A percentile compares a stretch with the other conserved stretches of the same genome.
phyloP scores from a whole-genome alignment of 2,329 filamentous ascomycete species.

The Pestalotiopsis sp. region DNA sequence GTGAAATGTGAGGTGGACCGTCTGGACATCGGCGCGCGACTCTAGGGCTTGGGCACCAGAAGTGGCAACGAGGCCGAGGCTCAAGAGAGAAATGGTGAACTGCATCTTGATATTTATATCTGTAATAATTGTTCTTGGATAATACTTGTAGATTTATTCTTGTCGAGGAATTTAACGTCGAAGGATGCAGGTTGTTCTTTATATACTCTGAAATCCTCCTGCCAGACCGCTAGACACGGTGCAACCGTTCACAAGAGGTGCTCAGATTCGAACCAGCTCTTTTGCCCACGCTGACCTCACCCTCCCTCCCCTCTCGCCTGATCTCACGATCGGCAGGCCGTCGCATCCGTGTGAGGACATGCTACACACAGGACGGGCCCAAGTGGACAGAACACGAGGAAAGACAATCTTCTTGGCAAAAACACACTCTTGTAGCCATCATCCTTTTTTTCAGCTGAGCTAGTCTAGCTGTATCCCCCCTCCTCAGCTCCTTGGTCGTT shows the following conservation, averaged over 20 bases:
- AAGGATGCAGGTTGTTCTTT: not conserved
- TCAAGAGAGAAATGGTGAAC: not conserved
- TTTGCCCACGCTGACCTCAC: not conserved
- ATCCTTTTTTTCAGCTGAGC: not conserved
- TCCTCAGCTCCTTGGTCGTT: too few species aligned
- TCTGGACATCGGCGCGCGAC: constrained; percentile 30
- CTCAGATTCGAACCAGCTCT: not conserved
- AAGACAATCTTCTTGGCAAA: not conserved
- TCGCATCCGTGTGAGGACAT: not conserved
- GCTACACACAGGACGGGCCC: not conserved
- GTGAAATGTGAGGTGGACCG: constrained; percentile 47
- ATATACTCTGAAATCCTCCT: not conserved
- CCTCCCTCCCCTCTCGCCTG: not conserved
- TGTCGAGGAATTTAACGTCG: not conserved
- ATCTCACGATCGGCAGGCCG: not conserved
- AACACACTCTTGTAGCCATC: not conserved
- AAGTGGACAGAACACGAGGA: not conserved
- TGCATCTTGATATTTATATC: not conserved
- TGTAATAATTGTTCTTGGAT: not conserved
- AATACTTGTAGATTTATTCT: not conserved
- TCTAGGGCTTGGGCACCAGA: constrained; percentile 25
- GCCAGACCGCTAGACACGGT: not conserved
- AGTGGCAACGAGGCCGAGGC: constrained; percentile 22
- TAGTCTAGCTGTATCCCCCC: not conserved
- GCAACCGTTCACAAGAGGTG: not conserved